phyloP scores from a whole-genome alignment of 495 filamentous ascomycete species.

The Trichocladium antarcticum region DNA sequence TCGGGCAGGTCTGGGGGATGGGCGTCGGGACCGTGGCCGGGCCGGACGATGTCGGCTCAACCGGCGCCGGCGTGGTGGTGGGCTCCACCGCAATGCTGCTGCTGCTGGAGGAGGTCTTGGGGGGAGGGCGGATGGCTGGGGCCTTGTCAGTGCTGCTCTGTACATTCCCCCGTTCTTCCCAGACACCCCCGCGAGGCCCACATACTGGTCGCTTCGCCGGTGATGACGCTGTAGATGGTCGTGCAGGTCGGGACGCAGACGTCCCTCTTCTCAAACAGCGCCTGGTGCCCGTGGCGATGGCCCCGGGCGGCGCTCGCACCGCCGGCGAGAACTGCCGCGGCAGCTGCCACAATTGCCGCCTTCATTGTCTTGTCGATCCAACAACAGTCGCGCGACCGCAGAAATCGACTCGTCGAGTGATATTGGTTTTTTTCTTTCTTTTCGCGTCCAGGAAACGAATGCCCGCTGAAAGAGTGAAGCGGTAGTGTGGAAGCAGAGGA shows the following conservation, averaged over 20 bases:
- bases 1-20: conserved; percentile 53
- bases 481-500: conserved; percentile 49
- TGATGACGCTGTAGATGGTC: conserved; percentile 50
- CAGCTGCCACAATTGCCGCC: conserved; percentile 51
- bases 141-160: background rate
- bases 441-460: conserved; percentile 49
- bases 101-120: conserved; percentile 19
- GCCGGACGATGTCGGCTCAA: conserved; percentile 16
- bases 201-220: conserved; percentile 50
- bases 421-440: conserved; percentile 23
- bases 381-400: background rate
- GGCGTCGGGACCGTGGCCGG: conserved; percentile 50
- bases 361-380: conserved; percentile 45
- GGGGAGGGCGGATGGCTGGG: conserved; percentile 26
- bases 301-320: conserved; percentile 38
- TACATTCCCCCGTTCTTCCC: background rate
- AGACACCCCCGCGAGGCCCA: conserved; percentile 5
- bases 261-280: conserved; percentile 44
- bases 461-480: conserved; percentile 98
- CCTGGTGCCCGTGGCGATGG: conserved; percentile 50
- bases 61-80: background rate
- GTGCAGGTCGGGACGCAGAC: conserved; percentile 53
- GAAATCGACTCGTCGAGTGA: conserved; percentile 13
- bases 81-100: background rate
- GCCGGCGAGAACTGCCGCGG: conserved; percentile 54